Percentiles rank a stretch among this genome's conserved stretches.
Evolutionary conservation across 202 grass and related monocot species (phyloP).

Genomic region (Eragrostis tef): DNA sequence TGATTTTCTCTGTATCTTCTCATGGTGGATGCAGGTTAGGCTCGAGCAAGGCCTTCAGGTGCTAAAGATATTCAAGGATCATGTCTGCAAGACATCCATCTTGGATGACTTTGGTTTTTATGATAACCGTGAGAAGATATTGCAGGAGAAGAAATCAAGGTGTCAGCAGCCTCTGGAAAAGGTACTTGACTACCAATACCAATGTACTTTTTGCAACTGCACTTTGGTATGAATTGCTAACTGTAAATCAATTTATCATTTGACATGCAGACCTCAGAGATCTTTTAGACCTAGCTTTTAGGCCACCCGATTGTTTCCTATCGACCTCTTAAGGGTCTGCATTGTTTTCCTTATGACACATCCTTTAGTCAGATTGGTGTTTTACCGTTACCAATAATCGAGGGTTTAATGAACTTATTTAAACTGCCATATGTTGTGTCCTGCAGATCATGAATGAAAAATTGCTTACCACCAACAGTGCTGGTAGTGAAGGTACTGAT

Average conservation of each 20-base stretch:
- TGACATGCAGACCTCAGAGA: too few species aligned
- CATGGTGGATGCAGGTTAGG: constrained; percentile 54
- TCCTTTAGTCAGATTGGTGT: too few species aligned
- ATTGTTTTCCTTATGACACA: too few species aligned
- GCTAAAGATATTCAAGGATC: constrained; percentile 72
- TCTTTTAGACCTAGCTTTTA: too few species aligned
- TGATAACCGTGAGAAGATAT: constrained; percentile 62
- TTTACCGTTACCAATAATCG: too few species aligned
- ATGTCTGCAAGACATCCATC: constrained; percentile 65
- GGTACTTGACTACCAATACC: constrained; percentile 40
- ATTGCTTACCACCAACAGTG: constrained; percentile 8
- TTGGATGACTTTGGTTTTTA: constrained; percentile 79
- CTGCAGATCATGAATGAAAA: constrained; percentile 42
- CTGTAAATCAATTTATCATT: too few species aligned
- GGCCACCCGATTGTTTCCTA: too few species aligned
- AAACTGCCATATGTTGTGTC: background rate
- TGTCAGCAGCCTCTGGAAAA: constrained; percentile 48
- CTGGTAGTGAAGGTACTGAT: constrained; percentile 38
- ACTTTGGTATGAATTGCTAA: too few species aligned
- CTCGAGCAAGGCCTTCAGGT: constrained; percentile 71
- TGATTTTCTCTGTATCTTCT: constrained; percentile 13
- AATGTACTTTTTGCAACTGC: background rate
- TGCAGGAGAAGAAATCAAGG: constrained; percentile 59
- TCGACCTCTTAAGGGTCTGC: too few species aligned
- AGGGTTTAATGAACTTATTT: background rate